These are phyloP conservation scores for Clitocybe nebularis DNA, from an alignment of 1,284 basidiomycete species.

Conservation along the genomic window DNA sequence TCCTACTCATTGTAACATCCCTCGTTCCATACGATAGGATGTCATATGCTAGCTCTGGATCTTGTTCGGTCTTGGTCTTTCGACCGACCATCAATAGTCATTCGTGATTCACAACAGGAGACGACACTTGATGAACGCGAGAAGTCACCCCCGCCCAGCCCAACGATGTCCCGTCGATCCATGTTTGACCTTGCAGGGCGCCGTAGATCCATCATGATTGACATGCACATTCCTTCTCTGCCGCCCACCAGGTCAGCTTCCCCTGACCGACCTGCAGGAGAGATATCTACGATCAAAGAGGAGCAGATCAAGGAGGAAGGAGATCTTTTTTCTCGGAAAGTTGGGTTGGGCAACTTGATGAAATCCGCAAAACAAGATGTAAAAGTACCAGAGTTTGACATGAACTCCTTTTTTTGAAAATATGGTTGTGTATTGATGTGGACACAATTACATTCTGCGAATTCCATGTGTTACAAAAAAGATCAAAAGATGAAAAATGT, in stretches of 20 bases:
- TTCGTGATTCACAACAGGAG: conserved; percentile 24
- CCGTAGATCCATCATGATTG: conserved; percentile 76
- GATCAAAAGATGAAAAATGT: conserved; percentile 6
- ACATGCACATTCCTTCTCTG: conserved; percentile 75
- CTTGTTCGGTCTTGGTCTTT: conserved; percentile 90
- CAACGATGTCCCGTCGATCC: conserved; percentile 38
- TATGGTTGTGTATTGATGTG: neutral
- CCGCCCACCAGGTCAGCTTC: conserved; percentile 57
- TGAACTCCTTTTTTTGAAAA: conserved; percentile 61
- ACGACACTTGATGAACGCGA: conserved; percentile 16
- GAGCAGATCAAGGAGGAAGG: conserved; percentile 44
- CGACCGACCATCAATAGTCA: conserved; percentile 58
- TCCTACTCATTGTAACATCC: conserved; percentile 7
- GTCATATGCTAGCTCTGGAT: conserved; percentile 83
- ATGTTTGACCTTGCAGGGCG: conserved; percentile 51
- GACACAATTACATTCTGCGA: conserved; percentile 13
- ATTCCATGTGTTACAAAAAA: conserved; percentile 11
- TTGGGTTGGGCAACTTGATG: conserved; percentile 77
- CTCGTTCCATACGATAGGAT: conserved; percentile 54
- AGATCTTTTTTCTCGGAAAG: conserved; percentile 60
- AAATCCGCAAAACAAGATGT: conserved; percentile 86
- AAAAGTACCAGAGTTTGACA: conserved; percentile 82
- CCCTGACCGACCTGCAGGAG: conserved; percentile 28
- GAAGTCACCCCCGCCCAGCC: conserved; percentile 32
- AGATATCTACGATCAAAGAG: conserved; percentile 20